A percentile compares a stretch with the other conserved stretches of the same genome.
These are phyloP conservation scores for Lupinus albus DNA, from an alignment of 306 rosid genomes.

Conservation along the genomic window DNA sequence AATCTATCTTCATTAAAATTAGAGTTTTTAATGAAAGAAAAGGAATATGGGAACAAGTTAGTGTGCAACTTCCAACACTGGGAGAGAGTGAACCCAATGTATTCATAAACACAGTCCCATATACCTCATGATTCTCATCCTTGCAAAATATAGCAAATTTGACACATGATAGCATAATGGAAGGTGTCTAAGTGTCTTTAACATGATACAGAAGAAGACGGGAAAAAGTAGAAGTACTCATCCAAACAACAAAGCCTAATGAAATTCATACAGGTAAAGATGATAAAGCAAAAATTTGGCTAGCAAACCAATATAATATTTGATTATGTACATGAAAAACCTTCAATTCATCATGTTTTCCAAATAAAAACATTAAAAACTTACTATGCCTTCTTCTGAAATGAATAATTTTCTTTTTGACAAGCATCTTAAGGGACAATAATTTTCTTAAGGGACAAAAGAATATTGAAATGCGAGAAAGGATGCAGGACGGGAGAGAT, in stretches of 20 bases:
- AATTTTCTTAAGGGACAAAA: too few species aligned
- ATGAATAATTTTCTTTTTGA: neutral
- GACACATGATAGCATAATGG: neutral
- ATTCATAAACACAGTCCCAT: conserved; percentile 3
- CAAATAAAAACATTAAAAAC: neutral
- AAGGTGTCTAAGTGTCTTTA: neutral
- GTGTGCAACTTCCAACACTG: neutral
- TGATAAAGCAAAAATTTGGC: conserved; percentile 3
- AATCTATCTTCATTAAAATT: neutral
- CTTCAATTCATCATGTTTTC: neutral
- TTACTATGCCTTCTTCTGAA: neutral
- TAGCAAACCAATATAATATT: conserved; percentile 19
- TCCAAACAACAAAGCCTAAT: neutral
- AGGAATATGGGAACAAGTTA: neutral
- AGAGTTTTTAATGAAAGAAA: neutral
- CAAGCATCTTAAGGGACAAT: too few species aligned
- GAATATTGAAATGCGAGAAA: too few species aligned
- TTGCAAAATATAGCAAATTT: too few species aligned
- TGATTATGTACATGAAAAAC: neutral
- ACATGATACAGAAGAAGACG: conserved; percentile 14
- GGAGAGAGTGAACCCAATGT: conserved; percentile 8
- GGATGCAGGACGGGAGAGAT: too few species aligned
- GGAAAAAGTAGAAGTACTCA: neutral
- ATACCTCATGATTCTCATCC: neutral
- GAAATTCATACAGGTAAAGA: conserved; percentile 3